Percentiles rank a stretch among this genome's conserved stretches.
Evolutionary conservation across 306 rosid species (phyloP).

Genomic region (Morella rubra): DNA sequence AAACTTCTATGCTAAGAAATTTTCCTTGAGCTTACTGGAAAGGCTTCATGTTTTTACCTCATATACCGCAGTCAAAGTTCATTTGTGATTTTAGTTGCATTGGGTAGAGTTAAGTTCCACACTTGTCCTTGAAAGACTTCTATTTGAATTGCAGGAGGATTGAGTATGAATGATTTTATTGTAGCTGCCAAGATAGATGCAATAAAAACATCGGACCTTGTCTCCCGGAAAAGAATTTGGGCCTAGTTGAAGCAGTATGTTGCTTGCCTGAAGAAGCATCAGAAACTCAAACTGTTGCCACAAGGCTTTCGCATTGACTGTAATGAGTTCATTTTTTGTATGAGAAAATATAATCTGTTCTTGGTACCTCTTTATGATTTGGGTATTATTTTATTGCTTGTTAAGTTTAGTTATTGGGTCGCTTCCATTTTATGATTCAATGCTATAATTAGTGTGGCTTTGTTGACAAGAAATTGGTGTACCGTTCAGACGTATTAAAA

Average conservation of each 20-base stretch:
- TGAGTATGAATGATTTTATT: conserved; percentile 87
- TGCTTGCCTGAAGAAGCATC: neutral
- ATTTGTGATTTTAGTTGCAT: conserved; percentile 1
- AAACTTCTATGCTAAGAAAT: conserved; percentile 9
- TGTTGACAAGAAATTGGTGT: no score
- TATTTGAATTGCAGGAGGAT: conserved; percentile 73
- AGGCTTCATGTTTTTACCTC: neutral
- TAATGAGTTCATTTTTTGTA: no score
- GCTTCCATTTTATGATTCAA: no score
- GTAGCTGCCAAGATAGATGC: conserved; percentile 83
- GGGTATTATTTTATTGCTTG: no score
- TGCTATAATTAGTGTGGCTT: no score
- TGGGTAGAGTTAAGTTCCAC: neutral
- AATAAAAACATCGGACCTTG: conserved; percentile 81
- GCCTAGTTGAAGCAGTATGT: conserved; percentile 45
- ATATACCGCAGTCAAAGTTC: neutral
- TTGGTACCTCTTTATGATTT: no score
- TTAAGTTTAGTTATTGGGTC: no score
- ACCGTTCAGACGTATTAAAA: no score
- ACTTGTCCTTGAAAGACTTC: conserved; percentile 22
- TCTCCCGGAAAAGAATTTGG: conserved; percentile 82
- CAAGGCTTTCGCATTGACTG: neutral
- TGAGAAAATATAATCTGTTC: no score
- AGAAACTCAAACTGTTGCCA: neutral
- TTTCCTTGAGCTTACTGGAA: neutral